A percentile compares a stretch with the other conserved stretches of the same genome.
These are phyloP conservation scores for Lumnitzera racemosa DNA, from an alignment of 345 rosid species.

Conservation along the genomic window DNA sequence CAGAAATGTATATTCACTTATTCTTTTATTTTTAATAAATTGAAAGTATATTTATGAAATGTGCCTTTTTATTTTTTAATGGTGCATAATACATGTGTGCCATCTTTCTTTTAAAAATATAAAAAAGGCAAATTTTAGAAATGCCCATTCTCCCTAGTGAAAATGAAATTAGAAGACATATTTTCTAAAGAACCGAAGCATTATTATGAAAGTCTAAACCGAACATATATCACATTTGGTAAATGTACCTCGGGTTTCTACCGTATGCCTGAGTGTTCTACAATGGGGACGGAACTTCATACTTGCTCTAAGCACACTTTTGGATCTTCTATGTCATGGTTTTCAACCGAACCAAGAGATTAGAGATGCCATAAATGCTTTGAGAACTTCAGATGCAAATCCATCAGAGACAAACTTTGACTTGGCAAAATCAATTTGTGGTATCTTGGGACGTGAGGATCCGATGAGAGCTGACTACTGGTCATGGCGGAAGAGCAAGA, in stretches of 20 bases:
- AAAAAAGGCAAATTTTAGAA: too few species aligned
- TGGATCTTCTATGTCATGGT: conserved; percentile 75
- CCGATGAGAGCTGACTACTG: conserved; percentile 69
- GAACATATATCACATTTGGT: conserved; percentile 10
- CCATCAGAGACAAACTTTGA: conserved; percentile 28
- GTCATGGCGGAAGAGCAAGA: conserved; percentile 68
- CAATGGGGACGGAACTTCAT: conserved; percentile 34
- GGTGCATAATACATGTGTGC: too few species aligned
- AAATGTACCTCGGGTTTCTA: conserved; percentile 45
- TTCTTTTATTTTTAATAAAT: too few species aligned
- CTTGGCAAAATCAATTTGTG: conserved; percentile 51
- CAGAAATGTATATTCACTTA: too few species aligned
- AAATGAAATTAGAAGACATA: too few species aligned
- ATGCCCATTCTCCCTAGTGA: too few species aligned
- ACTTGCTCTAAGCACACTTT: conserved; percentile 59
- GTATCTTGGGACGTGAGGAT: conserved; percentile 50
- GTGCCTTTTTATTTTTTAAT: too few species aligned
- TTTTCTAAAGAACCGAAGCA: too few species aligned
- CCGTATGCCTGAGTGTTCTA: conserved; percentile 56
- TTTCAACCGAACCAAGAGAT: conserved; percentile 54
- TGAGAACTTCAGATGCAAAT: conserved; percentile 29
- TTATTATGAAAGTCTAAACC: too few species aligned
- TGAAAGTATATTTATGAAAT: too few species aligned
- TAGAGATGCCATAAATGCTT: conserved; percentile 40
- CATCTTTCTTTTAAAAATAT: too few species aligned